phyloP scores from a whole-genome alignment of 805 yeast genomes.

The Yamadazyma sp. region DNA sequence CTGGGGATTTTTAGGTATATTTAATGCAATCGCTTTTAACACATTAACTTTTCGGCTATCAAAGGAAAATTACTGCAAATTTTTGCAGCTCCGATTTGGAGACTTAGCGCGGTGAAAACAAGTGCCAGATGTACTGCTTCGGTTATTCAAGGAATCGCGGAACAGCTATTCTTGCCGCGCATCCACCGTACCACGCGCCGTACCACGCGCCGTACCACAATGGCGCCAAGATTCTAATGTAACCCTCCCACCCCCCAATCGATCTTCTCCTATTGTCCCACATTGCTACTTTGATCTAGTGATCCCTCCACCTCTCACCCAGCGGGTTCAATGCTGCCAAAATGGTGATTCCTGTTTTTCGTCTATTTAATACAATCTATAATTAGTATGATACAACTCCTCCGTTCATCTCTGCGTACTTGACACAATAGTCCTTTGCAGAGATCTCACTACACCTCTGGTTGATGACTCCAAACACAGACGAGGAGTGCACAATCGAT shows the following conservation, averaged over 20 bases:
- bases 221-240: too few species aligned
- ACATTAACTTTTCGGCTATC: constrained; percentile 4
- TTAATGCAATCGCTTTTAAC: too few species aligned
- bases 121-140: not conserved
- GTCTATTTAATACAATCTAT: too few species aligned
- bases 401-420: constrained; percentile 17
- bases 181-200: too few species aligned
- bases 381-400: constrained; percentile 13
- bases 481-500: constrained; percentile 5
- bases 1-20: not conserved
- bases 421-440: constrained; percentile 18
- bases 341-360: too few species aligned
- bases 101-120: not conserved
- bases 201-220: too few species aligned
- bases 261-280: too few species aligned
- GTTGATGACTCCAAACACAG: constrained; percentile 8
- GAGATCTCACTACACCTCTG: constrained; percentile 19
- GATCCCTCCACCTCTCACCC: too few species aligned
- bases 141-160: constrained; percentile 13
- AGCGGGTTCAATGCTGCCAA: too few species aligned
- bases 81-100: constrained; percentile 6
- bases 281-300: too few species aligned
- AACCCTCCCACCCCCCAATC: too few species aligned
- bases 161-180: too few species aligned
- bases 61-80: constrained; percentile 10